These are phyloP conservation scores for Amaranthus hypochondriacus DNA, from an alignment of 148 eudicot species.

Conservation along the genomic window DNA sequence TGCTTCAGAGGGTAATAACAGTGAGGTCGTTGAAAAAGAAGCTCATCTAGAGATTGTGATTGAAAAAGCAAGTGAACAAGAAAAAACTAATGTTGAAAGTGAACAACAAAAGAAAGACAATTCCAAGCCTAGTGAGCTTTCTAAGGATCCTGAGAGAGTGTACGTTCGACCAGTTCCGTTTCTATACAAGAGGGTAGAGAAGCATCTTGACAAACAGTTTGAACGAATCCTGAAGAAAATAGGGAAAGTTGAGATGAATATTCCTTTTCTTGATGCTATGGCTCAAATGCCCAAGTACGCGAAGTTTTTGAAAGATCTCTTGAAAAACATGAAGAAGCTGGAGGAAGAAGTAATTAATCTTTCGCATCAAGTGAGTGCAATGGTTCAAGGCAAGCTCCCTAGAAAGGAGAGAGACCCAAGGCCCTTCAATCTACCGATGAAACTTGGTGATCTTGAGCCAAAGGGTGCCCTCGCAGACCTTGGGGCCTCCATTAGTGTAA, in stretches of 20 bases:
- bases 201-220: neutral
- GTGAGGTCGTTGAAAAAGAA: too few species aligned
- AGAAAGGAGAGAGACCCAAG: neutral
- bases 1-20: too few species aligned
- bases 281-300: neutral
- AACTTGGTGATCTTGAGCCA: neutral
- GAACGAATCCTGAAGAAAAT: neutral
- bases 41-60: too few species aligned
- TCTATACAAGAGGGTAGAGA: neutral
- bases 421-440: neutral
- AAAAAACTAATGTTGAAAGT: too few species aligned
- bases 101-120: too few species aligned
- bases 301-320: neutral
- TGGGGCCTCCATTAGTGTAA: neutral
- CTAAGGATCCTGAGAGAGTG: neutral
- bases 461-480: neutral
- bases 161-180: neutral
- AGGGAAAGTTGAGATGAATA: neutral
- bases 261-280: neutral
- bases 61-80: too few species aligned
- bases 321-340: neutral
- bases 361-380: neutral
- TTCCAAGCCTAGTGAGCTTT: too few species aligned
- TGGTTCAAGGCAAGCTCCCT: neutral
- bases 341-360: neutral